Conservation (phyloP, 495 filamentous ascomycete species). For the Paragyromitra xinjiangensis region DNA sequence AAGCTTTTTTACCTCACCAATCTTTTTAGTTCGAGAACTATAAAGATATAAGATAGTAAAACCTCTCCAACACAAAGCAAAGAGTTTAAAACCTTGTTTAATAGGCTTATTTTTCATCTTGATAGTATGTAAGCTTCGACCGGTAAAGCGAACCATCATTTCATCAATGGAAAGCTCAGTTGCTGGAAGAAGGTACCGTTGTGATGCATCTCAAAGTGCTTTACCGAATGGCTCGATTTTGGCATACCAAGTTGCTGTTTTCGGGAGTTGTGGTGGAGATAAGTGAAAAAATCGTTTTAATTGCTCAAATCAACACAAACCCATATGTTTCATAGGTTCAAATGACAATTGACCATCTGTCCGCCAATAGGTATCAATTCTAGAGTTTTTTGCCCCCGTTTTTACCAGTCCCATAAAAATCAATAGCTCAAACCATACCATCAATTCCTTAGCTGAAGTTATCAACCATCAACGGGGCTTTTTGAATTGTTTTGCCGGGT, state of each 20-base stretch:
- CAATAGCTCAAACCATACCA: neutral
- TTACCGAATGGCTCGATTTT: slow-evolving; percentile 13
- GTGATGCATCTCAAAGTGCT: neutral
- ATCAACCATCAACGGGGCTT: neutral
- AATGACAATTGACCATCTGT: neutral
- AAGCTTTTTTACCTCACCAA: neutral
- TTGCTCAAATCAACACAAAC: slow-evolving; percentile 12
- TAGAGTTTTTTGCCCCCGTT: neutral
- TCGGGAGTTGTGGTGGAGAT: neutral
- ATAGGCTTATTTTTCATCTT: slow-evolving; percentile 36
- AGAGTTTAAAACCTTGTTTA: slow-evolving; percentile 15
- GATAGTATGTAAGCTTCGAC: slow-evolving; percentile 10
- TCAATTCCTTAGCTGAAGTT: slow-evolving; percentile 1
- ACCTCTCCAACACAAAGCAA: slow-evolving; percentile 6
- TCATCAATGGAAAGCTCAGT: slow-evolving; percentile 30
- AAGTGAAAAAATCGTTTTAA: slow-evolving; percentile 5
- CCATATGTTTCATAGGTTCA: slow-evolving; percentile 4
- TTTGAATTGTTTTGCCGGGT: neutral
- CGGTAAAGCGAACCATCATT: slow-evolving; percentile 36
- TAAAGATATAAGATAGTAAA: neutral
- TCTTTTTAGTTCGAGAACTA: slow-evolving; percentile 10
- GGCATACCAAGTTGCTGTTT: neutral
- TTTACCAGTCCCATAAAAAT: slow-evolving; percentile 24
- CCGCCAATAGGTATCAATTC: neutral
- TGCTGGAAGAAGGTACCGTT: slow-evolving; percentile 10